phyloP scores from a whole-genome alignment of 2,329 filamentous ascomycete genomes.

The Neopestalotiopsis sp. region DNA sequence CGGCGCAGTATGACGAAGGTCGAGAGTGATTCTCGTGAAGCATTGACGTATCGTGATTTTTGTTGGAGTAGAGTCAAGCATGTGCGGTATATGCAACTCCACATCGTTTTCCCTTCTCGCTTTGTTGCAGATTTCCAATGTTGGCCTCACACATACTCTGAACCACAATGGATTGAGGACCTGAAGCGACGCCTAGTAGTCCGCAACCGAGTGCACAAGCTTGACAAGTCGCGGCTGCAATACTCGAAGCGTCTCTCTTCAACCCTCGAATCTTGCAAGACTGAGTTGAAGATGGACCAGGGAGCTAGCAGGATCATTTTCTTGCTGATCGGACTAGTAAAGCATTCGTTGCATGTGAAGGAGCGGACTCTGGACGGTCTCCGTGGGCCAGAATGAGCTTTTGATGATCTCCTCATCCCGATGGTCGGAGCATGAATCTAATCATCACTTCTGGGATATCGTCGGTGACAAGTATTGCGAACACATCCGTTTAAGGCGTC shows the following conservation, averaged over 20 bases:
- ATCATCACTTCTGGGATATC: conserved; percentile 43
- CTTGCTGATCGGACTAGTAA: conserved; percentile 50
- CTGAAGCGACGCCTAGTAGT: conserved; percentile 50
- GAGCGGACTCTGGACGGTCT: conserved; percentile 16
- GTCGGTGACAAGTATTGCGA: conserved; percentile 52
- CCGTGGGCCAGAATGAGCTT: neutral
- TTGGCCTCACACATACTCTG: conserved; percentile 53
- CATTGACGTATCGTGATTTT: conserved; percentile 42
- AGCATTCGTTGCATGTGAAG: neutral
- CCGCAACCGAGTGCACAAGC: conserved; percentile 28
- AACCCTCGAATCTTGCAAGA: neutral
- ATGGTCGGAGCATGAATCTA: no score
- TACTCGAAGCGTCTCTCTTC: conserved; percentile 22
- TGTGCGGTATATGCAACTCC: conserved; percentile 42
- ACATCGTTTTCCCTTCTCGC: neutral
- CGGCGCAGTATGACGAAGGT: conserved; percentile 45
- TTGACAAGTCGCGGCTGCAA: conserved; percentile 26
- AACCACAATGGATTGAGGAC: conserved; percentile 56
- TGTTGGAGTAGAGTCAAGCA: conserved; percentile 40
- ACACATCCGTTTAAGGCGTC: conserved; percentile 40
- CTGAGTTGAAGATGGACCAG: conserved; percentile 38
- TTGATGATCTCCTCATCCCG: no score
- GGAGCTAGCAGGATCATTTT: conserved; percentile 44
- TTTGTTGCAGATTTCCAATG: conserved; percentile 49
- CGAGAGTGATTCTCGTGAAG: conserved; percentile 48